A percentile compares a stretch with the other conserved stretches of the same genome.
These are phyloP conservation scores for Fusarium annulatum DNA, from an alignment of 2,329 filamentous ascomycete genomes.

Conservation along the genomic window DNA sequence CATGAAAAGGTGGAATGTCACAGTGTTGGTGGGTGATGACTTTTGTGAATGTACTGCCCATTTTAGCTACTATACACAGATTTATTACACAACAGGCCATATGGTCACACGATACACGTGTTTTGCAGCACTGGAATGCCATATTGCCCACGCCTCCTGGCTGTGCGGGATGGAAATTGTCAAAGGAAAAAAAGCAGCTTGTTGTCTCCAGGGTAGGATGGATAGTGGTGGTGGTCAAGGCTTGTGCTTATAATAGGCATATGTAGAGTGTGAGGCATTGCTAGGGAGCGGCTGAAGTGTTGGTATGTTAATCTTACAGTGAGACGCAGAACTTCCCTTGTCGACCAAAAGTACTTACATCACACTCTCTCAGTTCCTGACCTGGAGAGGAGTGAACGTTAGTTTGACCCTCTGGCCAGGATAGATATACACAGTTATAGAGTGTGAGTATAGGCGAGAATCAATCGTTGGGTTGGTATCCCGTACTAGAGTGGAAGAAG, in stretches of 20 bases:
- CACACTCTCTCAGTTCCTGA: background rate
- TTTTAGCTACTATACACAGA: background rate
- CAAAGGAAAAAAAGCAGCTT: background rate
- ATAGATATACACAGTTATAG: background rate
- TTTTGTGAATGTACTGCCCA: conserved; percentile 1
- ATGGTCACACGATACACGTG: conserved; percentile 16
- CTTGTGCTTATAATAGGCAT: background rate
- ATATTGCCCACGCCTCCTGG: background rate
- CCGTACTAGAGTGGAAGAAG: background rate
- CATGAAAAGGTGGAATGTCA: conserved; percentile 18
- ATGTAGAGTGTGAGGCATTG: background rate
- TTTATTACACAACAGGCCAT: background rate
- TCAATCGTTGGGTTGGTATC: background rate
- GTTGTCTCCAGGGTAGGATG: conserved; percentile 2
- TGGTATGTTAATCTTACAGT: background rate
- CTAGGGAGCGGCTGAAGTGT: background rate
- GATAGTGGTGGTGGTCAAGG: background rate
- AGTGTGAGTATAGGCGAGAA: conserved; percentile 2
- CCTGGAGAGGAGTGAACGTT: background rate
- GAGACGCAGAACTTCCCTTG: background rate
- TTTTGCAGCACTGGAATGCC: background rate
- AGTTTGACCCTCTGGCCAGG: no score
- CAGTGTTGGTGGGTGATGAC: conserved; percentile 13
- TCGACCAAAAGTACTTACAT: background rate
- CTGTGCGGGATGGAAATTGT: background rate